Conservation (phyloP, 495 filamentous ascomycete genomes). For the Lophiostoma macrostomum region DNA sequence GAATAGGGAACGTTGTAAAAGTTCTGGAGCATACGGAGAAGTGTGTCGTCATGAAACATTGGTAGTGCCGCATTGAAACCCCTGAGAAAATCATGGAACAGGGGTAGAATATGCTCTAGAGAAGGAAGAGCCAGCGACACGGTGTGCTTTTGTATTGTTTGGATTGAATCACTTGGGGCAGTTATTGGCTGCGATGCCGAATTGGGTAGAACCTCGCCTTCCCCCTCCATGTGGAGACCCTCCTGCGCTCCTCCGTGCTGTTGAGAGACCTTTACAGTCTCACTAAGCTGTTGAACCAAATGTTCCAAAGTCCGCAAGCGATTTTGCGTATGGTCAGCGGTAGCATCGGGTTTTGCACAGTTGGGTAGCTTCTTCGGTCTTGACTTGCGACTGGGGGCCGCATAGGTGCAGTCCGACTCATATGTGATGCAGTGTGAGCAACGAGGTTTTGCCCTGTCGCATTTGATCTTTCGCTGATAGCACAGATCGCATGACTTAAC, state of each 20-base stretch:
- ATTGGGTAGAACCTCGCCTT: conserved; percentile 2
- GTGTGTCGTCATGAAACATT: conserved; percentile 18
- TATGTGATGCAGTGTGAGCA: conserved; percentile 23
- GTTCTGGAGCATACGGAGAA: conserved; percentile 11
- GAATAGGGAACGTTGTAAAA: background rate
- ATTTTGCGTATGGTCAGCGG: background rate
- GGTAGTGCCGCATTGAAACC: conserved; percentile 14
- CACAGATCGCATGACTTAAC: conserved; percentile 19
- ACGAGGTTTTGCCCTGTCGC: conserved; percentile 13
- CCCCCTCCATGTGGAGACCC: background rate
- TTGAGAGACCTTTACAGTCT: conserved; percentile 1
- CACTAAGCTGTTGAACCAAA: conserved; percentile 11
- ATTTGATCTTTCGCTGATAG: conserved; percentile 17
- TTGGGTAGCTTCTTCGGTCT: conserved; percentile 17
- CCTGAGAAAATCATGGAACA: conserved; percentile 9
- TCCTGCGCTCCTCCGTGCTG: background rate
- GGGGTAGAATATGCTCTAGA: conserved; percentile 16
- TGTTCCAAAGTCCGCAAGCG: conserved; percentile 6
- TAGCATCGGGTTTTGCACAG: conserved; percentile 5
- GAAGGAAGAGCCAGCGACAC: conserved; percentile 18
- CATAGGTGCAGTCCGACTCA: conserved; percentile 14
- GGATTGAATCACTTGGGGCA: background rate
- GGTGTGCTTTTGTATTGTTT: background rate
- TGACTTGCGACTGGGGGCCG: conserved; percentile 12
- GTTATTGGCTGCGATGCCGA: background rate